Percentiles rank a stretch among this genome's conserved stretches.
phyloP scores from a whole-genome alignment of 768 basidiomycete genomes.

The Termitomyces sp. region DNA sequence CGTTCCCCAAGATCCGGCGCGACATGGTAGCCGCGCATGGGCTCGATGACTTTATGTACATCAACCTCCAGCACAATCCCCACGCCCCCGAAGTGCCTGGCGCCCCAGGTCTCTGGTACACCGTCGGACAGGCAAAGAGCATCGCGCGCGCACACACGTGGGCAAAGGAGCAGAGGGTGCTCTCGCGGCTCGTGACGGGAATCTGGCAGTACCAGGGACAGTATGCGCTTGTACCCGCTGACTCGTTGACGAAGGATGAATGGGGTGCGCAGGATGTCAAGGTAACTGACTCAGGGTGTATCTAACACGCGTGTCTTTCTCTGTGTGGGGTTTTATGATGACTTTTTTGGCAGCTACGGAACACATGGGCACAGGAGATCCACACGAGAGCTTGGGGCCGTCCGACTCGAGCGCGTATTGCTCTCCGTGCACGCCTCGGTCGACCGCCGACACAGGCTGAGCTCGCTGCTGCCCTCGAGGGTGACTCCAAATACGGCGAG shows the following conservation, averaged over 20 bases:
- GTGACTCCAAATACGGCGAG: background rate
- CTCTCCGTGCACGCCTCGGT: background rate
- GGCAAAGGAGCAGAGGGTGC: background rate
- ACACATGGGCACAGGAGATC: slow-evolving; percentile 4
- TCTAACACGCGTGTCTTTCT: background rate
- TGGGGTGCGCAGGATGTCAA: slow-evolving; percentile 5
- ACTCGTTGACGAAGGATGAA: slow-evolving; percentile 11
- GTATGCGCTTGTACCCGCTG: slow-evolving; percentile 2
- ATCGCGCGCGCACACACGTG: background rate
- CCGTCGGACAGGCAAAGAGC: background rate
- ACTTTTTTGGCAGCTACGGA: background rate
- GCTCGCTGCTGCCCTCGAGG: background rate
- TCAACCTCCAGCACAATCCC: slow-evolving; percentile 25
- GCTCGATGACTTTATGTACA: slow-evolving; percentile 27
- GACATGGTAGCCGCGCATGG: slow-evolving; percentile 21
- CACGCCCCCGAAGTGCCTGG: slow-evolving; percentile 31
- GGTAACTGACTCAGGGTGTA: background rate
- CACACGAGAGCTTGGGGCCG: slow-evolving; percentile 1
- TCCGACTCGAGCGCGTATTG: slow-evolving; percentile 8
- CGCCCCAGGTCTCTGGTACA: slow-evolving; percentile 26
- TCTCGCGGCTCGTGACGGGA: background rate
- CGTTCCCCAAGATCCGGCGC: slow-evolving; percentile 18
- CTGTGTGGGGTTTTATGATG: background rate
- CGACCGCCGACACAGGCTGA: slow-evolving; percentile 6
- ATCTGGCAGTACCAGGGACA: slow-evolving; percentile 16